These are phyloP conservation scores for Cyamopsis tetragonoloba DNA, from an alignment of 306 rosid genomes.

Conservation along the genomic window DNA sequence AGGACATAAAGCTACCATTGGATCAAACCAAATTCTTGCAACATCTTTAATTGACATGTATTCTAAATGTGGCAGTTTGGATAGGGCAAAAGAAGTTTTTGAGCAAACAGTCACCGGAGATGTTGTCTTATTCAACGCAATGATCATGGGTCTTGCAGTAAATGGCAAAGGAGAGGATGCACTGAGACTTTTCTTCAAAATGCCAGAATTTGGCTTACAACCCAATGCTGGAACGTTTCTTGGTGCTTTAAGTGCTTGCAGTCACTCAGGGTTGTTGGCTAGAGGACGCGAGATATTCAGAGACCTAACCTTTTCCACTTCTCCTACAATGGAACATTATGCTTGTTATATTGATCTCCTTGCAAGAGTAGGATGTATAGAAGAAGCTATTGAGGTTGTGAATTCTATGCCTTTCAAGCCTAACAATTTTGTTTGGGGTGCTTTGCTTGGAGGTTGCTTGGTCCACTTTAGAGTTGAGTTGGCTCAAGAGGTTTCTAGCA, in stretches of 20 bases:
- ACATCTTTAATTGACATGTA: constrained; percentile 65
- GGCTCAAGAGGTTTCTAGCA: constrained; percentile 49
- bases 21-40: constrained; percentile 58
- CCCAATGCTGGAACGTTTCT: constrained; percentile 54
- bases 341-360: constrained; percentile 67
- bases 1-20: constrained; percentile 40
- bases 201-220: constrained; percentile 40
- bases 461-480: constrained; percentile 54
- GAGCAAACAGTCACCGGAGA: constrained; percentile 47
- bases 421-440: constrained; percentile 61
- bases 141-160: constrained; percentile 68
- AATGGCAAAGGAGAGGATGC: constrained; percentile 58
- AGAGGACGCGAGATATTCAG: constrained; percentile 47
- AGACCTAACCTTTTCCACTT: constrained; percentile 30
- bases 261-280: constrained; percentile 53
- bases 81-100: constrained; percentile 57
- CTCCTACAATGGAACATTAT: constrained; percentile 50
- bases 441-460: constrained; percentile 57
- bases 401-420: constrained; percentile 54
- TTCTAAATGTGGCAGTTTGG: constrained; percentile 58
- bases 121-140: constrained; percentile 56
- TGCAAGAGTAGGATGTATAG: constrained; percentile 48
- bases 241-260: constrained; percentile 55
- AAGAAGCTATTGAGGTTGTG: constrained; percentile 52
- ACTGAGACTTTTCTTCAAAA: constrained; percentile 42